phyloP scores from a whole-genome alignment of 73 alveolate species.

The Loxodes magnus region DNA sequence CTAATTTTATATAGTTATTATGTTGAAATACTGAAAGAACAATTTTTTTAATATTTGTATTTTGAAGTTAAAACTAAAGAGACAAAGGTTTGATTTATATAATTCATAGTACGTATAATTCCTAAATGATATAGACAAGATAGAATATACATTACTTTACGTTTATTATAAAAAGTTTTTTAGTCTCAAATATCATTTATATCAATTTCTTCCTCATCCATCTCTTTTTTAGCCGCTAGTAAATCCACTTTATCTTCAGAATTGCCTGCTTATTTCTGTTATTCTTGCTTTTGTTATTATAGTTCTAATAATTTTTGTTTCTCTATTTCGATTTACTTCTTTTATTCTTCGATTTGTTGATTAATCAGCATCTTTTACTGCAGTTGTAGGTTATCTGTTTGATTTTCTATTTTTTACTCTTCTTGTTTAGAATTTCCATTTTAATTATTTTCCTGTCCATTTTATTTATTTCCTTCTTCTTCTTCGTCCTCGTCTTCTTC shows the following conservation, averaged over 20 bases:
- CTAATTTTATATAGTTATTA: too few relatives aligned
- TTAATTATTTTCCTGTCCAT: slow-evolving; percentile 33
- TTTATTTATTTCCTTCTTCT: slow-evolving; percentile 24
- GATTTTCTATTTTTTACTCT: neutral
- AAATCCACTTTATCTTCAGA: slow-evolving; percentile 19
- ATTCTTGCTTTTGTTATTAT: slow-evolving; percentile 15
- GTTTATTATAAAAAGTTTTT: neutral
- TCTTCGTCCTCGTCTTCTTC: slow-evolving; percentile 45
- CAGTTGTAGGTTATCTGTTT: neutral
- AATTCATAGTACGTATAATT: too few relatives aligned
- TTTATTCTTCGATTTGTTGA: slow-evolving; percentile 7
- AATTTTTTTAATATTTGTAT: neutral
- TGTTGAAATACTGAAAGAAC: too few relatives aligned
- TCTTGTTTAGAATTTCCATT: slow-evolving; percentile 18
- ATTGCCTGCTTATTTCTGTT: slow-evolving; percentile 12
- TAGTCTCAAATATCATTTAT: slow-evolving; percentile 42
- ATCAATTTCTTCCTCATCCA: slow-evolving; percentile 40
- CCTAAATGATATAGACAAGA: neutral
- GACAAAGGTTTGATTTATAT: slow-evolving; percentile 4
- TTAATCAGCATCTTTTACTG: neutral
- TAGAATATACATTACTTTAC: neutral
- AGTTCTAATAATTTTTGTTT: slow-evolving; percentile 16
- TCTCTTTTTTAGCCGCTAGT: slow-evolving; percentile 18
- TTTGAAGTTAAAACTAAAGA: neutral
- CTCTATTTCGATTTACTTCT: slow-evolving; percentile 9